Base-by-base conservation (phyloP, 306 rosid species). In the Rosa lucieae region DNA sequence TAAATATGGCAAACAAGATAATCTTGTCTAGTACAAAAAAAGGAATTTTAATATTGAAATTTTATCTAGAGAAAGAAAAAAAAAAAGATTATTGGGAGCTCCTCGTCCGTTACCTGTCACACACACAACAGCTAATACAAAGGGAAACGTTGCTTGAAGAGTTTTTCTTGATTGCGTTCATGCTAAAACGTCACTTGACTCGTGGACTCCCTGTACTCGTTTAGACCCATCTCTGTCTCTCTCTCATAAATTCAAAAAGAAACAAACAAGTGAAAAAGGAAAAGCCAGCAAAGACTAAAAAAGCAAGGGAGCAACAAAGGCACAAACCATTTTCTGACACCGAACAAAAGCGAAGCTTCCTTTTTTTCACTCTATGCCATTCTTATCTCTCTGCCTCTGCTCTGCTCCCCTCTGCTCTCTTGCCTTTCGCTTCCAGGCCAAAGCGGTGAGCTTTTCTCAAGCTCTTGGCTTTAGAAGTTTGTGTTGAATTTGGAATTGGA, bases 381-480 rank as follows among this genome's bases (percentile, higher is more conserved):
- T 84, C 49, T 73, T 80, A 65, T 70, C 42, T n/a, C n/a, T 23
- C 14, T 15, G 6, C 3, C 42, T 23, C 14, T 51, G 20, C 26
- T 23, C 14, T 14, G 7, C 26, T 23, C 14, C 29, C 3, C 42
- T 23, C 14, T 49, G 20, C 14, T 53, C 10, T 15, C 14, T 65
- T 74, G 74, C 56, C 70, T 72, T 51, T 51, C 56, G 56, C 56
- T 49, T 49, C 55, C 3, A 5, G 15, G n/a, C 4, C 55, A 59
- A 76, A 67, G 81, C 83, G 87, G 94, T 90, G 78, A 75, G 78
- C 48, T 51, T 51, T 77, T 85, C 79, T 67, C 77, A 46, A 32
- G 26, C 73, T 37, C 42, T 42, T 56, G 59, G 11, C 68, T 10
- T 52, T 37, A 18, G 17, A 51, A 5, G 47, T 51, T 51, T 1